Evolutionary conservation across 495 filamentous ascomycete genomes (phyloP), one percentile per base, ranked within the genome.

Genomic region (Aspergillus kassunensis): DNA sequence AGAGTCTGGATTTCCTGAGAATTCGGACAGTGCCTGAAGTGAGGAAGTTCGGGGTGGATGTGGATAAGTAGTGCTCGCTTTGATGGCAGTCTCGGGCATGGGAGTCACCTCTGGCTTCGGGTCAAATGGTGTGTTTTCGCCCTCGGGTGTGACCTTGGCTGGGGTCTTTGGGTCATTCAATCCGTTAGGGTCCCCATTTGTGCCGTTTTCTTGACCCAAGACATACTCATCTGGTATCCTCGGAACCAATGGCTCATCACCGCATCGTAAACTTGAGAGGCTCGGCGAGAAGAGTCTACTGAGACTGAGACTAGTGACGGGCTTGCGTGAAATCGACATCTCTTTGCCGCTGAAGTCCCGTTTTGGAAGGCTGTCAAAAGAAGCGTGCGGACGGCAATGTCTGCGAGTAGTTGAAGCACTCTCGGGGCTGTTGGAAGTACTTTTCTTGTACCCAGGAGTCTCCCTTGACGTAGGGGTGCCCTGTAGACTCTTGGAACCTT

Each of bases 351-450:
- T 51, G 29, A 46, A 19, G 39, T 54, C 46, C 4, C 39, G 18
- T 40, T 30, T 60, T 18, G 20, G 21, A 27, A 53, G 9, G 11
- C 25, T 47, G n/a, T 56, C 52, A 4, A 53, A 23, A n/a, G 55
- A 45, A 16, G 54, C 21, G 12, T 55, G 51, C 24, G 58, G 42
- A 7, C 54, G 51, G 13, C 54, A 54, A 11, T 55, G 53, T 21
- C 50, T 55, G 16, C 29, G 46, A 13, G 39, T 8, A 6, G 16
- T n/a, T n/a, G 44, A 43, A 15, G 39, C 49, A 15, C 18, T 37
- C 13, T 47, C 36, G 27, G 40, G 15, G 9, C 13, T 30, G 5
- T 11, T 35, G 3, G 50, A 39, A 18, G 1, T n/a, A 30, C 19
- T 36, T 0, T 16, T 34, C 11, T 51, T 50, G 11, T 30, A 37